These are phyloP conservation scores for Phialemoniopsis sp. DNA, from an alignment of 2,329 filamentous ascomycete species.

Conservation along the genomic window DNA sequence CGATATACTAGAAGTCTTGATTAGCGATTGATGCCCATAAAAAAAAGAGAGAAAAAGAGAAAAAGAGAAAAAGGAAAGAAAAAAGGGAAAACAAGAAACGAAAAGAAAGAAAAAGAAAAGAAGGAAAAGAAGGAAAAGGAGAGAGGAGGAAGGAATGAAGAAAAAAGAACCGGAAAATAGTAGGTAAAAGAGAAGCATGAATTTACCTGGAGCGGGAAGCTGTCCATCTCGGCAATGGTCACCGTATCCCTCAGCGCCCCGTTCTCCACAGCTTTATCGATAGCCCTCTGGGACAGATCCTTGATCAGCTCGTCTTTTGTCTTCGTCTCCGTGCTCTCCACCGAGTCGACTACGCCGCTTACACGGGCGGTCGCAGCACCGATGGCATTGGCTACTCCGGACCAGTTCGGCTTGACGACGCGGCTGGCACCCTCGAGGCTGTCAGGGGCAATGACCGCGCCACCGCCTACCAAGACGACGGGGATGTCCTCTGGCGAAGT, in stretches of 20 bases:
- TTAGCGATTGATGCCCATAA: not conserved
- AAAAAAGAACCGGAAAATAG: too few species aligned
- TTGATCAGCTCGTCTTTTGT: conserved; percentile 29
- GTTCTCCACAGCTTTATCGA: conserved; percentile 36
- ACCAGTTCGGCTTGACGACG: conserved; percentile 52
- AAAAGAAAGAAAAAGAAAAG: too few species aligned
- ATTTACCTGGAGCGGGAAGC: conserved; percentile 48
- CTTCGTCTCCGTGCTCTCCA: conserved; percentile 41
- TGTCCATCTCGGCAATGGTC: conserved; percentile 47
- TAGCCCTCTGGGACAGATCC: conserved; percentile 32
- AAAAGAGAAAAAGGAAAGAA: not conserved
- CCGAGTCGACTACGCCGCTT: conserved; percentile 47
- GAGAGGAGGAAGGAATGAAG: too few species aligned
- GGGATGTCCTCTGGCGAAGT: conserved; percentile 55
- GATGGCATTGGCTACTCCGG: conserved; percentile 60
- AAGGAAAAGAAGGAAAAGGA: too few species aligned
- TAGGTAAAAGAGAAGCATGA: too few species aligned
- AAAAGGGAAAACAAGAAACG: too few species aligned
- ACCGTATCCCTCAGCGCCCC: conserved; percentile 40
- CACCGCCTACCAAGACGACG: conserved; percentile 60
- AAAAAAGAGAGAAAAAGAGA: not conserved
- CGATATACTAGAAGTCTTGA: conserved; percentile 34
- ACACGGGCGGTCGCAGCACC: conserved; percentile 60
- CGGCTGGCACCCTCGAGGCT: conserved; percentile 50
- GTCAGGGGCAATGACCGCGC: conserved; percentile 53